Evolutionary conservation across 192 early-diverging fungal species (phyloP), one percentile per base, ranked within the genome.

Genomic region (Coemansia sp.): DNA sequence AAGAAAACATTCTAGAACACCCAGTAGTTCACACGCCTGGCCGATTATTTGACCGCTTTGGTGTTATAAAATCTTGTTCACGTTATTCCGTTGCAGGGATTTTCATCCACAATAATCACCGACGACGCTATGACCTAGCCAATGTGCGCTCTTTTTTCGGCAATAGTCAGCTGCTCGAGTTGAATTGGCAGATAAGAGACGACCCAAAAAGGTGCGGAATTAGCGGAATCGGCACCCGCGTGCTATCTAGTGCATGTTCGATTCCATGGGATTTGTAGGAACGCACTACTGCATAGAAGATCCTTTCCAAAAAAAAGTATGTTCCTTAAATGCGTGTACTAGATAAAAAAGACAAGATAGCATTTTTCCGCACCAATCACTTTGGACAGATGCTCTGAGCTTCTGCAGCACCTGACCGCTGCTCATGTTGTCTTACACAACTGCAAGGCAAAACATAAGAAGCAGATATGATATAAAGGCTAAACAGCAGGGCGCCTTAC

Each of bases 361-460:
- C 52, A 28, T 19, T 30, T 53, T 30, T 30, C 52, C 52, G 52
- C 52, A 3, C 6, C 52, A 53, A 30, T 53, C 26, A 1, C 52
- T 53, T 53, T 30, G 26, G 13, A 53, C 26, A 53, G n/a, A 53
- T 53, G 52, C 52, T 53, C 52, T 7, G 49, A 53, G 52, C 52
- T 53, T 53, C 52, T 32, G 23, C 10, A n/a, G 52, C 2, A 11
- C 26, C 13, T 53, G 23, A 10, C 21, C 47, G 7, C 47, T 16
- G 10, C 19, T 49, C 47, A 9, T 19, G 17, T 49, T 21, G 21
- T 19, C 9, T 26, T 26, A 26, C 26, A 26, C 26, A 26, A 26
- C 26, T 2, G 26, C 6, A 2, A 49, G 8, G n/a, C 47, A 17
- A 46, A n/a, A 21, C 26, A 26, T 2, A 26, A 26, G 26, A 26